Evolutionary conservation across 2,329 filamentous ascomycete species (phyloP).

Genomic region (Alternaria arbusti): DNA sequence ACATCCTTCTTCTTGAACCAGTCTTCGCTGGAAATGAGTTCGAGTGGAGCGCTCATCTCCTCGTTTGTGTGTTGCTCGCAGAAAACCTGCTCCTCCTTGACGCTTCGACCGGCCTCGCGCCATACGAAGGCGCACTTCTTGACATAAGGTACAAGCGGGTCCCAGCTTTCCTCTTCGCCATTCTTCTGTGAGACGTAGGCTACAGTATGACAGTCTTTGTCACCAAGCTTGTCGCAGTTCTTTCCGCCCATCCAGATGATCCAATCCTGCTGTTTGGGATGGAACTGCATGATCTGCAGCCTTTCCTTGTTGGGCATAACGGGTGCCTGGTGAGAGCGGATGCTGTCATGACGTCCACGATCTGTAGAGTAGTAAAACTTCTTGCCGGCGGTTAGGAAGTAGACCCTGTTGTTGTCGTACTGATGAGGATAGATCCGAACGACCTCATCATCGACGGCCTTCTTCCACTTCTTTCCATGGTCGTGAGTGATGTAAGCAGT

Average conservation of each 20-base stretch:
- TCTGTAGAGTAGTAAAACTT: slow-evolving; percentile 82
- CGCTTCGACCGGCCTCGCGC: slow-evolving; percentile 59
- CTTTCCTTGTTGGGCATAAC: slow-evolving; percentile 60
- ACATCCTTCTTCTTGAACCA: slow-evolving; percentile 73
- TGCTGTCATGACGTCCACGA: slow-evolving; percentile 67
- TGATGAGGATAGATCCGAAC: slow-evolving; percentile 75
- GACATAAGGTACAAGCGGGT: slow-evolving; percentile 74
- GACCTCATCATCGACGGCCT: slow-evolving; percentile 73
- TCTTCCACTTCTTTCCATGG: slow-evolving; percentile 87
- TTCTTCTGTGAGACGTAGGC: slow-evolving; percentile 81
- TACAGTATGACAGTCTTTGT: slow-evolving; percentile 69
- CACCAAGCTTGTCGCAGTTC: slow-evolving; percentile 66
- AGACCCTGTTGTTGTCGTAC: slow-evolving; percentile 84
- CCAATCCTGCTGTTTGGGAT: slow-evolving; percentile 81
- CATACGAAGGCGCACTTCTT: slow-evolving; percentile 87
- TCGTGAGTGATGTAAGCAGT: slow-evolving; percentile 78
- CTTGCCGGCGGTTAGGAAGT: slow-evolving; percentile 75
- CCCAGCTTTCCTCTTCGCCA: slow-evolving; percentile 71
- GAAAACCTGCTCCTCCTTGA: slow-evolving; percentile 68
- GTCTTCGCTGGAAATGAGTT: slow-evolving; percentile 78
- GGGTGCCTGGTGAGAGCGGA: slow-evolving; percentile 76
- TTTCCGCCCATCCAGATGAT: slow-evolving; percentile 83
- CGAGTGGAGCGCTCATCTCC: slow-evolving; percentile 66
- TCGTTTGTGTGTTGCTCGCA: slow-evolving; percentile 70
- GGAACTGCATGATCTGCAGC: slow-evolving; percentile 73